Conservation (phyloP, 2,329 filamentous ascomycete genomes). For the Neurospora sp. region DNA sequence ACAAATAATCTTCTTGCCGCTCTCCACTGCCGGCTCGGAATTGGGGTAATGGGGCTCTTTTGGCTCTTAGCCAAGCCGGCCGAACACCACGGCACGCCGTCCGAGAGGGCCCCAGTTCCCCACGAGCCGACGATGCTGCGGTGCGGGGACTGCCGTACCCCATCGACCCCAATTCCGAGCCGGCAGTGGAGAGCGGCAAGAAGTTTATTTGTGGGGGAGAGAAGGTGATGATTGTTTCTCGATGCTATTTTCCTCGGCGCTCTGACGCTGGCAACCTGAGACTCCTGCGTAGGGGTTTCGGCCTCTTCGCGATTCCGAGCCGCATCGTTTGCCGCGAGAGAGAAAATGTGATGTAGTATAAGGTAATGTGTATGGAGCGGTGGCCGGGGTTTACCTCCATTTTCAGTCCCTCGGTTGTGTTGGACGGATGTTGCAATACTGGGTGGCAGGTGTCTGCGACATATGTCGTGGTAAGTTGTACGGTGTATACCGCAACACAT, state of each 20-base stretch:
- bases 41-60: neutral
- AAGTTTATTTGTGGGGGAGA: neutral
- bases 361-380: neutral
- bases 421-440: neutral
- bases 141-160: neutral
- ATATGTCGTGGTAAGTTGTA: neutral
- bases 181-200: neutral
- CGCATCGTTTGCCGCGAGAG: neutral
- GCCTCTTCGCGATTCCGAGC: slow-evolving; percentile 1
- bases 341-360: neutral
- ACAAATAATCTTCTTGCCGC: neutral
- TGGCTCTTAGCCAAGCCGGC: neutral
- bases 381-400: neutral
- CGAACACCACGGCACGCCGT: neutral
- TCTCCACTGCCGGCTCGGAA: neutral
- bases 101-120: neutral
- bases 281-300: neutral
- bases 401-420: neutral
- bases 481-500: neutral
- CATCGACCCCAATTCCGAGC: neutral
- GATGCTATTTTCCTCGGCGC: neutral
- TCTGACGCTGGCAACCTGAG: neutral
- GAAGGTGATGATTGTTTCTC: neutral
- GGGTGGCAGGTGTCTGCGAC: neutral
- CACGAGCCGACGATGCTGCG: neutral